These are phyloP conservation scores for Pulveroboletus sp. DNA, from an alignment of 768 basidiomycete genomes.

Conservation along the genomic window DNA sequence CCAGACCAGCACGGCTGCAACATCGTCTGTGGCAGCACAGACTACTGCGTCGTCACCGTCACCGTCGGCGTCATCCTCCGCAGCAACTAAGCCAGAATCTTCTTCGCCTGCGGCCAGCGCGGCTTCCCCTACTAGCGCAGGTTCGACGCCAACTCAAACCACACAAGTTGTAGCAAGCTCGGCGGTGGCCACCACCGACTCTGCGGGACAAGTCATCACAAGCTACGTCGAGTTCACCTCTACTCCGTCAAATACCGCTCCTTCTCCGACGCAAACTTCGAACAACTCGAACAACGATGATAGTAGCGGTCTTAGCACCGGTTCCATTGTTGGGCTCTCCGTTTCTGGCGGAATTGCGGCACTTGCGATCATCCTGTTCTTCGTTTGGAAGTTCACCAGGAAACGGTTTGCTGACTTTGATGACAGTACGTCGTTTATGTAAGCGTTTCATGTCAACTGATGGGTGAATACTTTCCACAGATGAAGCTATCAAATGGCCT, in stretches of 20 bases:
- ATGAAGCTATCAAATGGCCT: constrained; percentile 89
- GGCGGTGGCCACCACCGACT: constrained; percentile 15
- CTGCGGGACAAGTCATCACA: constrained; percentile 30
- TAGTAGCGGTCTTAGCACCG: constrained; percentile 50
- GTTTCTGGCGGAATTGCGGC: constrained; percentile 79
- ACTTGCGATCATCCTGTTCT: constrained; percentile 68
- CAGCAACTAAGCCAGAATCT: not conserved
- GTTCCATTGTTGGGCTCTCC: constrained; percentile 76
- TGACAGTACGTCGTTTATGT: constrained; percentile 56
- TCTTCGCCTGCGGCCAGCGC: constrained; percentile 1
- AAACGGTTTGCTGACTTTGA: constrained; percentile 77
- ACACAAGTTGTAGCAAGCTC: not conserved
- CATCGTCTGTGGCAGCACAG: constrained; percentile 1
- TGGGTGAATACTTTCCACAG: constrained; percentile 33
- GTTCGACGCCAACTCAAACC: constrained; percentile 3
- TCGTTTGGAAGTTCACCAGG: constrained; percentile 83
- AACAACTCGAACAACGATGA: constrained; percentile 9
- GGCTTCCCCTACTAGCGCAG: not conserved
- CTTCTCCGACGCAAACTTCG: constrained; percentile 22
- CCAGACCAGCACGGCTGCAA: not conserved
- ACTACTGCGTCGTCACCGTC: constrained; percentile 7
- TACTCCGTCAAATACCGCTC: constrained; percentile 22
- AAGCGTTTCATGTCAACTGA: constrained; percentile 9
- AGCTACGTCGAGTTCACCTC: constrained; percentile 14
- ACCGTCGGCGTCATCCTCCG: not conserved